Evolutionary conservation across 78 protist species (phyloP).

Genomic region (Dictyostelium citrinum): DNA sequence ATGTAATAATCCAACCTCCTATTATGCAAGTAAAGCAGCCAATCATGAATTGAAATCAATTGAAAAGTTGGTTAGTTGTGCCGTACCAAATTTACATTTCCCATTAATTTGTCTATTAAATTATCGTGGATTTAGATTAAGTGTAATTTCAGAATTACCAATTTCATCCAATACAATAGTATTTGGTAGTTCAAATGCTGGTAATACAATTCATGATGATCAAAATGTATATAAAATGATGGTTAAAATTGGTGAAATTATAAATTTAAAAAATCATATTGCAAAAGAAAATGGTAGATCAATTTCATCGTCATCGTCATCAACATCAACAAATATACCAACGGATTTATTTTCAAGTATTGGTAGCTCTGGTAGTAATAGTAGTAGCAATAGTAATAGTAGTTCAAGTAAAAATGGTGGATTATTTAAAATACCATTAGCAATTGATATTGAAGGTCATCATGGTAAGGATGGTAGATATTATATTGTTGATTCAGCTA

Average conservation of each 20-base stretch:
- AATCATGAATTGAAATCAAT: slow-evolving; percentile 73
- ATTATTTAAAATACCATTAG: slow-evolving; percentile 24
- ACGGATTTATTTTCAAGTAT: neutral
- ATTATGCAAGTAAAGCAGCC: slow-evolving; percentile 53
- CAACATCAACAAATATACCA: neutral
- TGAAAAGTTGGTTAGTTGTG: slow-evolving; percentile 59
- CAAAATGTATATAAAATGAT: slow-evolving; percentile 55
- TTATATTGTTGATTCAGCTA: slow-evolving; percentile 65
- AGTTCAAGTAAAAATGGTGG: neutral
- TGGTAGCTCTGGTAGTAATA: neutral
- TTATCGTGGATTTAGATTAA: slow-evolving; percentile 66
- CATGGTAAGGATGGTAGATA: slow-evolving; percentile 73
- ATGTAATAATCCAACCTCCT: slow-evolving; percentile 21
- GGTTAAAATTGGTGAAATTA: slow-evolving; percentile 62
- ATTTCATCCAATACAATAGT: slow-evolving; percentile 46
- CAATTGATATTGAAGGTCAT: slow-evolving; percentile 79
- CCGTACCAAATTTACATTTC: slow-evolving; percentile 73
- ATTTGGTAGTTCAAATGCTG: slow-evolving; percentile 73
- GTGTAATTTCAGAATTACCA: slow-evolving; percentile 72
- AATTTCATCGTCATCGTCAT: neutral
- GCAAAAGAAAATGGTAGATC: neutral
- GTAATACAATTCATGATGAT: slow-evolving; percentile 52
- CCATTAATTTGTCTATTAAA: slow-evolving; percentile 77
- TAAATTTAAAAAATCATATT: slow-evolving; percentile 39
- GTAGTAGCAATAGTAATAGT: neutral